Percentiles rank a stretch among this genome's conserved stretches.
Conservation (phyloP, 2,329 filamentous ascomycete species). For the Epichloe uncinata region DNA sequence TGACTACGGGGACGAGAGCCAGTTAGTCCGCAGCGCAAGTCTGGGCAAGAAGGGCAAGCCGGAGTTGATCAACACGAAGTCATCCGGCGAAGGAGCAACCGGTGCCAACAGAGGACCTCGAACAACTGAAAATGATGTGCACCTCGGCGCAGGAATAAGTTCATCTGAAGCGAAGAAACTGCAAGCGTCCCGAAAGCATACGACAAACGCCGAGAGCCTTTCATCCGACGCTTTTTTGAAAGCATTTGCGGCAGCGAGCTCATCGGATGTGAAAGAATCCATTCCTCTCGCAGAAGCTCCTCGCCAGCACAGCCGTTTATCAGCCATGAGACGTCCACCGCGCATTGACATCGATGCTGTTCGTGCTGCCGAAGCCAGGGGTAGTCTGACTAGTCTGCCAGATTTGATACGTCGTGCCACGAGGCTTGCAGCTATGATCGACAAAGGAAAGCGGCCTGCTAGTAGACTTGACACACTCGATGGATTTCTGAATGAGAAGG, state of each 20-base stretch:
- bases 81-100: constrained; percentile 4
- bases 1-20: constrained; percentile 40
- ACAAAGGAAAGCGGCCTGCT: constrained; percentile 57
- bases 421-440: constrained; percentile 72
- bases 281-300: constrained; percentile 17
- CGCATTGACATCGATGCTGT: constrained; percentile 73
- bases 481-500: constrained; percentile 35
- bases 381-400: constrained; percentile 81
- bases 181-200: constrained; percentile 7
- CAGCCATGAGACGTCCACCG: constrained; percentile 52
- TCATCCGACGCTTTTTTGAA: constrained; percentile 35
- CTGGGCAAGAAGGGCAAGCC: constrained; percentile 47
- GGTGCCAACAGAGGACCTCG: constrained; percentile 20
- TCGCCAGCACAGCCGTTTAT: constrained; percentile 29
- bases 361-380: constrained; percentile 65
- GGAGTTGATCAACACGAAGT: constrained; percentile 33
- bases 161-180: constrained; percentile 26
- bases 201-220: constrained; percentile 11
- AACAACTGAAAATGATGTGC: constrained; percentile 32
- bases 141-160: constrained; percentile 31
- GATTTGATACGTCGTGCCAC: constrained; percentile 87
- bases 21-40: constrained; percentile 47
- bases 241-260: constrained; percentile 36
- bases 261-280: constrained; percentile 26
- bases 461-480: constrained; percentile 43